Evolutionary conservation across 129 eudicot species (phyloP), one percentile per base, ranked within the genome.

Genomic region (Lactuca sativa): DNA sequence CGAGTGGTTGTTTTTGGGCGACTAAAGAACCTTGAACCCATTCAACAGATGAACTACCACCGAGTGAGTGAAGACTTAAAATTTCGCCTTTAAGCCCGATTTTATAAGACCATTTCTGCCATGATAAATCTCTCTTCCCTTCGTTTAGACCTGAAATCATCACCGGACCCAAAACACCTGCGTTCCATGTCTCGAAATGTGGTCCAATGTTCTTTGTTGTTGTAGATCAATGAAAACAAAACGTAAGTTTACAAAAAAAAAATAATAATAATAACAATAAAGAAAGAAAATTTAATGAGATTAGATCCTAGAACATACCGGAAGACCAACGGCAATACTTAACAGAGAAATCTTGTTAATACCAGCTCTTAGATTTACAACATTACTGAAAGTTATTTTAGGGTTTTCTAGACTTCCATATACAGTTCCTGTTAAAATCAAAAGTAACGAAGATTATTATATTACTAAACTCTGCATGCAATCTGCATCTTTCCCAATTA

Each of bases 81-180:
- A 86, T 83, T 79, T 95, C 99, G 60, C 99, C 99, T 77, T 82
- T 82, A 59, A 95, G 90, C 67, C 99, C 97, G 58, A 93, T 97
- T 97, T 95, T 95, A 72, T 95, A 95, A 68, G 99, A 80, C 99
- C 99, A 95, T 70, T 87, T 95, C 71, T 95, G 99, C 99, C 99
- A 90, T 12, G 99, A 79, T 53, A 95, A 90, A 84, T 90, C 99
- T 67, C 97, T 74, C 72, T 81, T 85, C 38, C 97, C 97, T 62
- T 95, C 91, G 49, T 86, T 84, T 47, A 95, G 84, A 59, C 99
- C 99, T 53, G 78, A 78, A 7, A 95, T 86, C 66, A 90, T 66
- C 72, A 95, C 88, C 18, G 99, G 99, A 40, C 99, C 99, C 41
- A 95, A 91, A 72, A 95, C 88, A 75, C 99, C 99, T 56, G 97